phyloP scores from a whole-genome alignment of 257 asterid species.

The Fraxinus anomala region DNA sequence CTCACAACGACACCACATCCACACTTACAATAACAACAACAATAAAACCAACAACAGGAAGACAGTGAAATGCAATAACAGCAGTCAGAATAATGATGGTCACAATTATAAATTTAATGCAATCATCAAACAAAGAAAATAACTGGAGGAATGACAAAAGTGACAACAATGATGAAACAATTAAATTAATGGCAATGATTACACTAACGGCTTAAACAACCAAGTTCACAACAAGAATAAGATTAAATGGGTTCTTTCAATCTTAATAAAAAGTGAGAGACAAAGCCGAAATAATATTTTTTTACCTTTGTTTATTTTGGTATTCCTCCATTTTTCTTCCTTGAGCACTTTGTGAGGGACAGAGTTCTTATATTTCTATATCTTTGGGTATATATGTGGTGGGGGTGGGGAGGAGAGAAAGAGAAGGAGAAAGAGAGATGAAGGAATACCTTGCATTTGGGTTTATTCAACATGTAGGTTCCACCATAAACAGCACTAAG shows the following conservation, averaged over 20 bases:
- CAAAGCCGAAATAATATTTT: background rate
- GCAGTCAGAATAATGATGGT: background rate
- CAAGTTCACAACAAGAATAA: background rate
- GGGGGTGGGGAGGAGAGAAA: conserved; percentile 7
- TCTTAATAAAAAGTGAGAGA: background rate
- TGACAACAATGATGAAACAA: background rate
- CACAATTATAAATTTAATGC: background rate
- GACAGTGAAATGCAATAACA: background rate
- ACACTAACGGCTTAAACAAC: background rate
- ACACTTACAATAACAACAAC: background rate
- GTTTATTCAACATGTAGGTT: conserved; percentile 94
- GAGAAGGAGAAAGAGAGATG: background rate
- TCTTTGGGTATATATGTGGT: background rate
- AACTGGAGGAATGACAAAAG: background rate
- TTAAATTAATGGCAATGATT: background rate
- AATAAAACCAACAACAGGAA: conserved; percentile 16
- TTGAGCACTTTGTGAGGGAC: background rate
- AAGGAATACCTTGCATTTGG: conserved; percentile 80
- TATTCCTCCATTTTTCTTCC: background rate
- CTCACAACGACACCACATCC: conserved; percentile 1
- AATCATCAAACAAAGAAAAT: background rate
- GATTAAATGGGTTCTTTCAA: background rate
- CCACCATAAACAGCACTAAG: conserved; percentile 99
- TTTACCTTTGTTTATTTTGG: background rate
- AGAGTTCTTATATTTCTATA: background rate